Evolutionary conservation across 768 basidiomycete genomes (phyloP).

Genomic region (Leccinum aurantiacum): DNA sequence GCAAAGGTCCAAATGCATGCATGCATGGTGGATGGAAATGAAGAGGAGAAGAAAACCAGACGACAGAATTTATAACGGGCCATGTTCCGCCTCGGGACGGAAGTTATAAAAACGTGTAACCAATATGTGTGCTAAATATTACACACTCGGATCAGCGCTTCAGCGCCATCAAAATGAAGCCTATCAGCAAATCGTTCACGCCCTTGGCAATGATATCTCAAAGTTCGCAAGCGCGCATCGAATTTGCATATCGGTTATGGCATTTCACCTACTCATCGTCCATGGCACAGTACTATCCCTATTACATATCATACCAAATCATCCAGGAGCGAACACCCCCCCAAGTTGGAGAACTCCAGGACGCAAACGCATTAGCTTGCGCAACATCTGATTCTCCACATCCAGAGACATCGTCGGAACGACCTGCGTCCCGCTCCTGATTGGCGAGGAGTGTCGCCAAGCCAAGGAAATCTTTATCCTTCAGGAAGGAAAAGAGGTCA

Average conservation of each 20-base stretch:
- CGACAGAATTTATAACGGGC: background rate
- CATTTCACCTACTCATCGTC: slow-evolving; percentile 10
- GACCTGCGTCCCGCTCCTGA: slow-evolving; percentile 24
- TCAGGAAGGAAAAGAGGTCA: background rate
- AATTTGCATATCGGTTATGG: background rate
- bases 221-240: background rate
- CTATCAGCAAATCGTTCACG: background rate
- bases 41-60: background rate
- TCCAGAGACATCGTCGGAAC: slow-evolving; percentile 8
- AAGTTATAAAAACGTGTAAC: background rate
- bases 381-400: slow-evolving; percentile 18
- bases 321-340: slow-evolving; percentile 6
- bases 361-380: slow-evolving; percentile 8
- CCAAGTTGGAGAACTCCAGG: slow-evolving; percentile 5
- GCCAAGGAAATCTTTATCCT: background rate
- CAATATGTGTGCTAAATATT: background rate
- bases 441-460: slow-evolving; percentile 11
- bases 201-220: background rate
- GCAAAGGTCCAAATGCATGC: background rate
- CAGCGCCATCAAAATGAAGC: background rate
- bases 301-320: slow-evolving; percentile 24
- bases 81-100: slow-evolving; percentile 1
- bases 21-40: background rate
- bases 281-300: slow-evolving; percentile 8
- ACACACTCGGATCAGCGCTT: slow-evolving; percentile 9